Evolutionary conservation across 345 rosid species (phyloP).

Genomic region (Heritiera fomes): DNA sequence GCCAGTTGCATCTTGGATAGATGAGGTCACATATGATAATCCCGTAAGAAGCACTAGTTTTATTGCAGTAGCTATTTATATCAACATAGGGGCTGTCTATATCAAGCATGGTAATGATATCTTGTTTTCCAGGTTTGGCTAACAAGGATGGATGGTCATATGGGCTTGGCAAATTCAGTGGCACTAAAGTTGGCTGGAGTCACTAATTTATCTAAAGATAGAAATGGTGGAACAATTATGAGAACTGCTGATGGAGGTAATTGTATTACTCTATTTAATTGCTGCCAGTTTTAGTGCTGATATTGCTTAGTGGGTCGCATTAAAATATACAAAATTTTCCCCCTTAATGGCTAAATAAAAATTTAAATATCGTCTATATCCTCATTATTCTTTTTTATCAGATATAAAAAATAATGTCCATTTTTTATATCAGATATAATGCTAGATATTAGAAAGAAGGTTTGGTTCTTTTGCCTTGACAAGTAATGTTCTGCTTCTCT

Average conservation of each 20-base stretch:
- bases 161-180: constrained; percentile 86
- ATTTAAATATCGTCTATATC: constrained; percentile 2
- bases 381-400: not conserved
- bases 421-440: not conserved
- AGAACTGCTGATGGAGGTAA: constrained; percentile 67
- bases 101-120: constrained; percentile 1
- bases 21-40: constrained; percentile 65
- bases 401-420: not conserved
- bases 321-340: not conserved
- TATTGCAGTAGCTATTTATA: not conserved
- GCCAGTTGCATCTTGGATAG: constrained; percentile 81
- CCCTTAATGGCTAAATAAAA: not conserved
- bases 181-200: constrained; percentile 72
- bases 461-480: not conserved
- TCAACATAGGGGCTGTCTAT: not conserved
- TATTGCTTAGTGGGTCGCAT: not conserved
- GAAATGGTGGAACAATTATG: constrained; percentile 66
- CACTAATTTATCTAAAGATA: constrained; percentile 55
- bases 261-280: not conserved
- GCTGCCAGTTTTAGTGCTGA: not conserved
- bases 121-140: constrained; percentile 67
- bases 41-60: constrained; percentile 54
- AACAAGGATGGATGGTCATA: constrained; percentile 88
- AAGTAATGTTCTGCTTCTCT: not conserved
- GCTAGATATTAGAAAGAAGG: not conserved